Percentiles rank a stretch among this genome's conserved stretches.
Conservation (phyloP, 345 rosid species). For the Corymbia maculata region DNA sequence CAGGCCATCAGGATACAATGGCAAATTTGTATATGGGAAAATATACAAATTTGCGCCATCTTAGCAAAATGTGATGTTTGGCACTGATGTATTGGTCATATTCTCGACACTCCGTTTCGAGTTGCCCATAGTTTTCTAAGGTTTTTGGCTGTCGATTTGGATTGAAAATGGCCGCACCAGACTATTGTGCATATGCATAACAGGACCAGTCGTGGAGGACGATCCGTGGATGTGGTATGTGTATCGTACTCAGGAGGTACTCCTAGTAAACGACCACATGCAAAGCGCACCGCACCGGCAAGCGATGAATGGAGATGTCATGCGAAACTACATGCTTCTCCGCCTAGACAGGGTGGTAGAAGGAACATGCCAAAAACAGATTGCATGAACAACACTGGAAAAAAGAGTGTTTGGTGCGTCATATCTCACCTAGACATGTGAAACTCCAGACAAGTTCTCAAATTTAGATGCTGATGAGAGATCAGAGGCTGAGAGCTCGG, state of each 20-base stretch:
- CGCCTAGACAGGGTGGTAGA: background rate
- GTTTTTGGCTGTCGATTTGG: background rate
- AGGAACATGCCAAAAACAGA: background rate
- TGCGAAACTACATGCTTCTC: background rate
- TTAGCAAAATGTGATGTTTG: background rate
- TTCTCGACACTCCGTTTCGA: background rate
- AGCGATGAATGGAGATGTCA: background rate
- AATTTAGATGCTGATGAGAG: background rate
- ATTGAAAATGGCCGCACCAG: background rate
- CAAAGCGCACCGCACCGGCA: background rate
- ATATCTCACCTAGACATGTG: background rate
- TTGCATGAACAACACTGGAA: background rate
- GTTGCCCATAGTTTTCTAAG: background rate
- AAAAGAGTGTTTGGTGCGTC: background rate
- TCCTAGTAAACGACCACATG: background rate
- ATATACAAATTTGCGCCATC: background rate
- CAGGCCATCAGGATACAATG: conserved; percentile 15
- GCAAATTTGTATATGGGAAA: background rate
- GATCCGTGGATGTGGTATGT: background rate
- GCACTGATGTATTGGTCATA: background rate
- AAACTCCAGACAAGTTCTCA: background rate
- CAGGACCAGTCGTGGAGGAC: background rate
- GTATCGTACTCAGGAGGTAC: background rate
- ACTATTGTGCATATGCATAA: background rate
- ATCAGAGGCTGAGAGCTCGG: background rate